Conservation (phyloP, 352 stramenopile genomes). For the Phytophthora hibernalis region DNA sequence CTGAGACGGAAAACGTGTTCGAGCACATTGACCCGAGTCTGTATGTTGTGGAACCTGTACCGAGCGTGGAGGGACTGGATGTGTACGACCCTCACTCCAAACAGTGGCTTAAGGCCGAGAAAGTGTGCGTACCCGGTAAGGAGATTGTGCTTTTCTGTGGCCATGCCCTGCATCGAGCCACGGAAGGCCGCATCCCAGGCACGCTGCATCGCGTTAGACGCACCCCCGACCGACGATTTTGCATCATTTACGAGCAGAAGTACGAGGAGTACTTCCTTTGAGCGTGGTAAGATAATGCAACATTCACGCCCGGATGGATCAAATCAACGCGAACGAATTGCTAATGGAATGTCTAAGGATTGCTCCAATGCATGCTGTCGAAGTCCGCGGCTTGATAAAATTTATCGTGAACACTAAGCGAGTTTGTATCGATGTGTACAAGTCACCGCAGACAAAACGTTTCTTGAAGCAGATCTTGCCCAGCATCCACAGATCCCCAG, state of each 20-base stretch:
- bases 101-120: constrained; percentile 61
- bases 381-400: background rate
- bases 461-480: constrained; percentile 11
- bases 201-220: constrained; percentile 63
- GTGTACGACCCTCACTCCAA: constrained; percentile 61
- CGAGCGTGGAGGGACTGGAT: constrained; percentile 60
- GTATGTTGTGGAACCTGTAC: constrained; percentile 65
- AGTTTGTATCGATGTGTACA: background rate
- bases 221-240: constrained; percentile 50
- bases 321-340: background rate
- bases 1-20: constrained; percentile 65
- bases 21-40: constrained; percentile 71
- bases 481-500: constrained; percentile 5
- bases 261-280: constrained; percentile 63
- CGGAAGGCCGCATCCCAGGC: constrained; percentile 54
- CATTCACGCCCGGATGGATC: no score
- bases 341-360: background rate
- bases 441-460: no score
- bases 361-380: background rate
- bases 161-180: constrained; percentile 54
- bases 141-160: constrained; percentile 72
- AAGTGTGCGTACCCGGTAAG: constrained; percentile 55
- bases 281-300: background rate
- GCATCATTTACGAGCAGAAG: constrained; percentile 76
- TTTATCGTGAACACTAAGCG: background rate